phyloP scores from a whole-genome alignment of 225 moss, liverwort and hornwort species.

The Straminergon stramineum region DNA sequence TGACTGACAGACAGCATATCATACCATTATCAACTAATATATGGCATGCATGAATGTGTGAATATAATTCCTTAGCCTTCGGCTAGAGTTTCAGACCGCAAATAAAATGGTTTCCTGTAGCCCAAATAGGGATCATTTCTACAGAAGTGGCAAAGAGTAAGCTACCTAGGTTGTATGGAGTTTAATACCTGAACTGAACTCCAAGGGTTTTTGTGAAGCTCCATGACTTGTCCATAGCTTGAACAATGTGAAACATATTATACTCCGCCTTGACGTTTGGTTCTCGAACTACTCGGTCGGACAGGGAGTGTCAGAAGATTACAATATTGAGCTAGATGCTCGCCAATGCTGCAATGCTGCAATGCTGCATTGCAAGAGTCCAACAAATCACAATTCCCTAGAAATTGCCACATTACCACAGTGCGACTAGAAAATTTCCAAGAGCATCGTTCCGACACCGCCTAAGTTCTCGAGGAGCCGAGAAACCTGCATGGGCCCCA shows the following conservation, averaged over 20 bases:
- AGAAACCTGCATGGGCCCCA: constrained; percentile 1
- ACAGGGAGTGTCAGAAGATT: not conserved
- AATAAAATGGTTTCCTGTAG: not conserved
- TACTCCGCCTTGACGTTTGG: not conserved
- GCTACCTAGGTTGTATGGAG: not conserved
- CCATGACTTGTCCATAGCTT: not conserved
- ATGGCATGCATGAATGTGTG: not conserved
- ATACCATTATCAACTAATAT: not conserved
- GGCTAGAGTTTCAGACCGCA: not conserved
- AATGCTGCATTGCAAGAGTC: not conserved
- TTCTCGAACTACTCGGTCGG: not conserved
- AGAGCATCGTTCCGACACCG: constrained; percentile 18
- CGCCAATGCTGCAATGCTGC: not conserved
- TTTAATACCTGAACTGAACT: not conserved
- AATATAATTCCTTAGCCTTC: not conserved
- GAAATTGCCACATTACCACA: not conserved
- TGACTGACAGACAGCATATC: not conserved
- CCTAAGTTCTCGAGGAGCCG: not conserved
- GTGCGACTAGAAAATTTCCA: not conserved
- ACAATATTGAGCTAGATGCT: not conserved
- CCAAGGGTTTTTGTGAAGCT: not conserved
- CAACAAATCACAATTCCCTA: constrained; percentile 8
- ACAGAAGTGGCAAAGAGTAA: not conserved
- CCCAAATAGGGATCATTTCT: not conserved
- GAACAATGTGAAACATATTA: not conserved